phyloP scores from a whole-genome alignment of 805 yeast species.

The Metahyphopichia silvanorum region DNA sequence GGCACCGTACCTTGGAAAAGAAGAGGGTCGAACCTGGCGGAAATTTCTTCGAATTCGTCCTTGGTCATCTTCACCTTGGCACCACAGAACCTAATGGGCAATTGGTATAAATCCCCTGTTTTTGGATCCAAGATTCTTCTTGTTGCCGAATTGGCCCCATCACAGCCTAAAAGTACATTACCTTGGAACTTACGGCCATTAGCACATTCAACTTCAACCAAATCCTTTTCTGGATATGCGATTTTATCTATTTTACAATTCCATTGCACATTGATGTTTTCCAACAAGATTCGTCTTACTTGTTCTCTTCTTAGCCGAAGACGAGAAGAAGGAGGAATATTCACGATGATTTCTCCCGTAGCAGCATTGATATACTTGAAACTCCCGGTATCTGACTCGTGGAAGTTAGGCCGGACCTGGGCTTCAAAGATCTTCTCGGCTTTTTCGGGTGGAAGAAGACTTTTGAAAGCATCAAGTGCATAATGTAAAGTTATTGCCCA shows the following conservation, averaged over 20 bases:
- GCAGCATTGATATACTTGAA: conserved; percentile 25
- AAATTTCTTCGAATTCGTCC: conserved; percentile 13
- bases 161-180: conserved; percentile 19
- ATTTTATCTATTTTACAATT: conserved; percentile 14
- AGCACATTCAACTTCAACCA: conserved; percentile 10
- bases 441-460: conserved; percentile 16
- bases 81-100: conserved; percentile 24
- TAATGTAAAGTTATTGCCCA: conserved; percentile 31
- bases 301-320: conserved; percentile 26
- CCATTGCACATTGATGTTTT: conserved; percentile 25
- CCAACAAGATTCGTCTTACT: conserved; percentile 16
- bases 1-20: conserved; percentile 28
- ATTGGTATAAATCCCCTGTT: conserved; percentile 14
- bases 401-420: conserved; percentile 23
- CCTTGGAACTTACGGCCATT: conserved; percentile 14
- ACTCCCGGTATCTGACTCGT: conserved; percentile 21
- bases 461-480: conserved; percentile 20
- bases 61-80: conserved; percentile 18
- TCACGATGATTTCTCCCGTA: conserved; percentile 19
- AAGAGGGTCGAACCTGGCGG: conserved; percentile 19
- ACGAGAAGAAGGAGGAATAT: conserved; percentile 25
- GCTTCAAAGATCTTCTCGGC: conserved; percentile 15
- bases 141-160: conserved; percentile 20
- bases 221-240: conserved; percentile 3
- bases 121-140: conserved; percentile 15